Percentiles rank a stretch among this genome's conserved stretches.
phyloP scores from a whole-genome alignment of 768 basidiomycete genomes.

The Clathrus columnatus region DNA sequence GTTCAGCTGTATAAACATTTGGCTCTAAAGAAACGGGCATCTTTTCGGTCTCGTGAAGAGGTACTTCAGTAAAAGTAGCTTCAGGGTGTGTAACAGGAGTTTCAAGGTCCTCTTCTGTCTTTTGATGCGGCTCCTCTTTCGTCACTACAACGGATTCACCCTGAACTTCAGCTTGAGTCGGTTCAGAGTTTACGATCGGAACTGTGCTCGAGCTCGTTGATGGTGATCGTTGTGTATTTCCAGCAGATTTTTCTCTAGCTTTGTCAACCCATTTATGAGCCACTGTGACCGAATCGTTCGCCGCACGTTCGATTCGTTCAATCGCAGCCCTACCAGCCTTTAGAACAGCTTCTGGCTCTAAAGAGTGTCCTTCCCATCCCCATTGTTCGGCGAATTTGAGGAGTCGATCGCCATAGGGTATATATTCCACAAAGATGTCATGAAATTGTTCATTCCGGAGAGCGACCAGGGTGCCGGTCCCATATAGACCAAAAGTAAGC shows the following conservation, averaged over 20 bases:
- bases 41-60: conserved; percentile 18
- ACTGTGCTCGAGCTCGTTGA: background rate
- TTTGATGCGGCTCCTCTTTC: conserved; percentile 53
- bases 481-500: conserved; percentile 68
- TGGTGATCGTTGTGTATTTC: no score
- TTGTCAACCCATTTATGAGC: conserved; percentile 18
- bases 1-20: conserved; percentile 54
- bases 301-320: conserved; percentile 5
- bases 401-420: conserved; percentile 70
- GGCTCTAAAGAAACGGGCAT: conserved; percentile 18
- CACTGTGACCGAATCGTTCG: conserved; percentile 32
- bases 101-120: conserved; percentile 62
- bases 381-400: conserved; percentile 75
- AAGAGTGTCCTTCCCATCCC: conserved; percentile 70
- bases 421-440: conserved; percentile 73
- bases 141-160: conserved; percentile 44
- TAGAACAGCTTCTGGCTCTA: conserved; percentile 25
- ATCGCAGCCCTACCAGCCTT: conserved; percentile 5
- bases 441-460: conserved; percentile 74
- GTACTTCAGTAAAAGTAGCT: conserved; percentile 18
- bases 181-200: no score
- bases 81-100: background rate
- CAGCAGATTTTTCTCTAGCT: conserved; percentile 13
- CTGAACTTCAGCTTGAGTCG: no score
- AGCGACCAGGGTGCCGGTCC: conserved; percentile 69